phyloP scores from a whole-genome alignment of 139 green algal genomes.

The Coelastrella sp. region DNA sequence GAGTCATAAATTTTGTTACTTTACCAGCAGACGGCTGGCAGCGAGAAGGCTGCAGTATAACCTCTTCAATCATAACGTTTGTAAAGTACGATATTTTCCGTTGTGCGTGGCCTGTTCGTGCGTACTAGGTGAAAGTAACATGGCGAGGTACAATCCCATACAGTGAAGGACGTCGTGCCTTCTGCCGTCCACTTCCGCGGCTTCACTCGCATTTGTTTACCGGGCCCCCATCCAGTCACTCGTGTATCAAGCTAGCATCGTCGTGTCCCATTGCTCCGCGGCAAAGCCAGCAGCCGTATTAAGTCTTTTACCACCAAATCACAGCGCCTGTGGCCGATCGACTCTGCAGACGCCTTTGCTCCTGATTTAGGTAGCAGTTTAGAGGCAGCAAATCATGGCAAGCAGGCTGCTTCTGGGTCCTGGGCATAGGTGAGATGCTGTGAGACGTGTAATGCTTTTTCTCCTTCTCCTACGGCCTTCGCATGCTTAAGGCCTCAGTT shows the following conservation, averaged over 20 bases:
- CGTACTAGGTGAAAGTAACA: neutral
- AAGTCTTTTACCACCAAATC: no score
- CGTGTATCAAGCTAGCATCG: neutral
- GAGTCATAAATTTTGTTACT: no score
- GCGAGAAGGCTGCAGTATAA: neutral
- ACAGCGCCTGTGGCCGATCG: neutral
- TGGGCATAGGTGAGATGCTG: neutral
- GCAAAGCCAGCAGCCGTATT: no score
- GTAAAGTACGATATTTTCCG: neutral
- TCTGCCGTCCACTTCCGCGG: neutral
- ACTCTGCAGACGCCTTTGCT: neutral
- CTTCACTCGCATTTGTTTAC: no score
- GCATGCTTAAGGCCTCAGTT: neutral
- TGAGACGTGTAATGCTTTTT: neutral
- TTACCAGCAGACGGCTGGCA: no score
- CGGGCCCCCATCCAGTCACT: no score
- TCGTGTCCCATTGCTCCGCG: neutral
- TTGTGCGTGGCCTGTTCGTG: neutral
- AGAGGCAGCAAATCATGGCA: neutral
- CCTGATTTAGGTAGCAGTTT: no score
- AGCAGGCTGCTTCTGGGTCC: neutral
- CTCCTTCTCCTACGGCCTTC: neutral
- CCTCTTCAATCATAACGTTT: neutral
- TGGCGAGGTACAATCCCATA: neutral
- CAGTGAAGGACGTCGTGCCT: neutral